Evolutionary conservation across 2,329 filamentous ascomycete genomes (phyloP), one percentile per base, ranked within the genome.

Genomic region (Clarireedia monteithiana): DNA sequence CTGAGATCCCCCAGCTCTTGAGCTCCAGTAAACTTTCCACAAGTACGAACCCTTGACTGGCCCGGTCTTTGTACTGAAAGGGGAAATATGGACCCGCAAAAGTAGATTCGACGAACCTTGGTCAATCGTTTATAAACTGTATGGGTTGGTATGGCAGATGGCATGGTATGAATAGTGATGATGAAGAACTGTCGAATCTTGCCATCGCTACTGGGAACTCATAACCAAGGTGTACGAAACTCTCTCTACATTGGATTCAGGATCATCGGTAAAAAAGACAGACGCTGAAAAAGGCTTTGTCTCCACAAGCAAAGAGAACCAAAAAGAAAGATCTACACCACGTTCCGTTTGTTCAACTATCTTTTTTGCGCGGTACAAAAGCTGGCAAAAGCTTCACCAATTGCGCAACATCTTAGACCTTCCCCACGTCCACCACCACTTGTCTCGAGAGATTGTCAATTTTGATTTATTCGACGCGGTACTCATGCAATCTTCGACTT

Each of bases 181-280:
- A 67, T 67, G 66, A 67, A 50, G 64, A 64, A 59, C 58, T 58
- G 59, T 63, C 60, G 60, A 63, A 48, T 53, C 51, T 59, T 57
- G 55, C 59, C 56, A 60, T 56, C 59, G 61, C 60, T 42, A 63
- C 62, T 64, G 63, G 65, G 63, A 67, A 60, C 58, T 62, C 55
- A 59, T 14, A 34, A 34, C 30, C 60, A 60, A 62, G 63, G 59
- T 46, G 56, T 54, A 58, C 30, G 10, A 12, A 12, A 34, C 30
- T 9, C 1, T 10, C 12, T 34, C 30, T 59, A 46, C 44, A 48
- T 57, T 51, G 58, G 52, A 47, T 51, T 34, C 52, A 34, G n/a
- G 40, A 39, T 36, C 39, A 42, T 54, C 45, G 45, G 45, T 54
- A 49, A 49, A 40, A 30, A 38, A 14, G 48, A 12, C 30, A 14